These are phyloP conservation scores for Postia placenta DNA, from an alignment of 768 basidiomycete genomes.

Conservation along the genomic window DNA sequence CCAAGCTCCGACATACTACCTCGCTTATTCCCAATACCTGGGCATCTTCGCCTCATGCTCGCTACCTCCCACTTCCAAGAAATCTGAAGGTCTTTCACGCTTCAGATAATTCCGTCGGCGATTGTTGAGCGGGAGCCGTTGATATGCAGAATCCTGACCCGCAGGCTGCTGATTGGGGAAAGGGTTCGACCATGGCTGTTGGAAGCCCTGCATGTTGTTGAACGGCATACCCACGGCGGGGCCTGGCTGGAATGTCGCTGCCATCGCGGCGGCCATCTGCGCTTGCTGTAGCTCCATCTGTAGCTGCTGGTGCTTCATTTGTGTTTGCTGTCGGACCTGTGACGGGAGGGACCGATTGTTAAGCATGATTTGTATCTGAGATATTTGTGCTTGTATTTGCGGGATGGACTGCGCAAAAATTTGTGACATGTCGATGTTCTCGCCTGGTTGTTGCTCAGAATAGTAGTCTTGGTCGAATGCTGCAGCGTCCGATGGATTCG, in stretches of 20 bases:
- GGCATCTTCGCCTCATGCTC: slow-evolving; percentile 59
- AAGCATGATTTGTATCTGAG: slow-evolving; percentile 73
- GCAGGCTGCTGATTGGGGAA: slow-evolving; percentile 61
- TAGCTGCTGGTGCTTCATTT: slow-evolving; percentile 77
- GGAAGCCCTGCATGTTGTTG: slow-evolving; percentile 36
- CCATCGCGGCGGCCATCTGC: slow-evolving; percentile 61
- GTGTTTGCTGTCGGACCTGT: slow-evolving; percentile 71
- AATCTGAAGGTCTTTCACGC: slow-evolving; percentile 79
- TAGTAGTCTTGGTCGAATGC: slow-evolving; percentile 55
- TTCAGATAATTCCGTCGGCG: slow-evolving; percentile 64
- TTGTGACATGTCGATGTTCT: slow-evolving; percentile 61
- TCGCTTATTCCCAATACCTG: slow-evolving; percentile 67
- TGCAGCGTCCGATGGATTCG: not conserved
- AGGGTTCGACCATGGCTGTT: slow-evolving; percentile 42
- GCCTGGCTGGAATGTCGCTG: slow-evolving; percentile 31
- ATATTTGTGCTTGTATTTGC: slow-evolving; percentile 79
- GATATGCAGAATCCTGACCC: slow-evolving; percentile 80
- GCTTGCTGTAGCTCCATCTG: slow-evolving; percentile 78
- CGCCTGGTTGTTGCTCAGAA: slow-evolving; percentile 62
- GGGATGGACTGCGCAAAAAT: slow-evolving; percentile 72
- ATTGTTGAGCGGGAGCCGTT: slow-evolving; percentile 77
- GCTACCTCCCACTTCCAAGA: slow-evolving; percentile 60
- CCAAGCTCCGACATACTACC: not conserved
- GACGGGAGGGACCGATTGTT: slow-evolving; percentile 70
- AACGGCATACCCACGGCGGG: slow-evolving; percentile 31